phyloP scores from a whole-genome alignment of 1,284 basidiomycete species.

The Fomitopsis betulina region DNA sequence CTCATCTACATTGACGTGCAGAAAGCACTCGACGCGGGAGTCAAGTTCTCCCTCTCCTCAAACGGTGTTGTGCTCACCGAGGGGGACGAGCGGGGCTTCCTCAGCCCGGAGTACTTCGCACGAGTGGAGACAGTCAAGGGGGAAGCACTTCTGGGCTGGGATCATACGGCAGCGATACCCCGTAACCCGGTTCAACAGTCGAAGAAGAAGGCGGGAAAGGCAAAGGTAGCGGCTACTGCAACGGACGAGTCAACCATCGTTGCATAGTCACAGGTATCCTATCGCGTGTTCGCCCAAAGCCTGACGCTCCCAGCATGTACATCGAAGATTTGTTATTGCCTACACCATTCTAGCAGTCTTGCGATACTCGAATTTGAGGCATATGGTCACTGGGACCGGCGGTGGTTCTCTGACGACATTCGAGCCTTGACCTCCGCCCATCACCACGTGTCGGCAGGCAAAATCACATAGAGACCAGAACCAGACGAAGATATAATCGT shows the following conservation, averaged over 20 bases:
- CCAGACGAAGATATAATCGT: neutral
- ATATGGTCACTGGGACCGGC: no score
- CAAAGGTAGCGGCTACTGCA: neutral
- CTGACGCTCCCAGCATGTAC: no score
- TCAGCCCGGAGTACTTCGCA: conserved; percentile 57
- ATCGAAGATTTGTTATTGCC: neutral
- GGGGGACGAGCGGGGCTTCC: conserved; percentile 56
- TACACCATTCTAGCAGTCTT: neutral
- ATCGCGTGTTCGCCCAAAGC: no score
- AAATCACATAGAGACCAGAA: neutral
- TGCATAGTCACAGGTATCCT: no score
- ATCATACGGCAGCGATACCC: conserved; percentile 4
- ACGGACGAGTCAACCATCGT: neutral
- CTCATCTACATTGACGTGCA: conserved; percentile 75
- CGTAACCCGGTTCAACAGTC: neutral
- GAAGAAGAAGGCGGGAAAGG: neutral
- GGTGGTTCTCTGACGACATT: no score
- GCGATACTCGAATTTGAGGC: no score
- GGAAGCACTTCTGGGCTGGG: conserved; percentile 32
- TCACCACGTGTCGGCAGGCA: neutral
- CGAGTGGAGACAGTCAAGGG: conserved; percentile 46
- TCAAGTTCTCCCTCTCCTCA: conserved; percentile 70
- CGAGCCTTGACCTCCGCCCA: no score
- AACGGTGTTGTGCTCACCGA: conserved; percentile 85
- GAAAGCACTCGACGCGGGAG: conserved; percentile 65